Percentiles rank a stretch among this genome's conserved stretches.
Conservation (phyloP, 306 rosid genomes). For the Gastrolobium bilobum region DNA sequence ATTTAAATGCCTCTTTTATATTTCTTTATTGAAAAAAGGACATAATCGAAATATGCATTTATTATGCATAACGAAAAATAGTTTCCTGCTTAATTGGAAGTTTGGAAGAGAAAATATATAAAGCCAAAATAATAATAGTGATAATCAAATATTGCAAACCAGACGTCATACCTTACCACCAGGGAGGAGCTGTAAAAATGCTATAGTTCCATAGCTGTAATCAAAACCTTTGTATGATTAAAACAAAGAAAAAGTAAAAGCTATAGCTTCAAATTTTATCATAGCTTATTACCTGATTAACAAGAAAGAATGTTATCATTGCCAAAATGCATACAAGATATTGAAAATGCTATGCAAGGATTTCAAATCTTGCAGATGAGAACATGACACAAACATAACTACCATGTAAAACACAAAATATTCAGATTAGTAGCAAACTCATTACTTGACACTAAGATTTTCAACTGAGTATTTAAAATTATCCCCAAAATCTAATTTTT, state of each 20-base stretch:
- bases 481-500: background rate
- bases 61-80: no score
- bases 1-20: no score
- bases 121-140: no score
- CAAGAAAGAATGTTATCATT: conserved; percentile 15
- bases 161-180: conserved; percentile 89
- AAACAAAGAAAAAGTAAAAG: conserved; percentile 21
- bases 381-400: background rate
- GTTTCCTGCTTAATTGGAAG: no score
- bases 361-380: conserved; percentile 17
- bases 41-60: no score
- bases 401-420: conserved; percentile 17
- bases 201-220: conserved; percentile 57
- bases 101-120: no score
- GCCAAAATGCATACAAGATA: conserved; percentile 41
- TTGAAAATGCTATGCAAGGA: conserved; percentile 6
- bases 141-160: no score
- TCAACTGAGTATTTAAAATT: background rate
- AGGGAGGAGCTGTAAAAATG: conserved; percentile 98
- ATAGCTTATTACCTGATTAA: conserved; percentile 28
- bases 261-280: conserved; percentile 1
- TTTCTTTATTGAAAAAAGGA: no score
- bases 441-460: background rate
- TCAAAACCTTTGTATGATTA: conserved; percentile 40
- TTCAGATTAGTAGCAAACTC: conserved; percentile 24